Base-by-base conservation (phyloP, 2,329 filamentous ascomycete species). In the Arthrinium phaeospermum region DNA sequence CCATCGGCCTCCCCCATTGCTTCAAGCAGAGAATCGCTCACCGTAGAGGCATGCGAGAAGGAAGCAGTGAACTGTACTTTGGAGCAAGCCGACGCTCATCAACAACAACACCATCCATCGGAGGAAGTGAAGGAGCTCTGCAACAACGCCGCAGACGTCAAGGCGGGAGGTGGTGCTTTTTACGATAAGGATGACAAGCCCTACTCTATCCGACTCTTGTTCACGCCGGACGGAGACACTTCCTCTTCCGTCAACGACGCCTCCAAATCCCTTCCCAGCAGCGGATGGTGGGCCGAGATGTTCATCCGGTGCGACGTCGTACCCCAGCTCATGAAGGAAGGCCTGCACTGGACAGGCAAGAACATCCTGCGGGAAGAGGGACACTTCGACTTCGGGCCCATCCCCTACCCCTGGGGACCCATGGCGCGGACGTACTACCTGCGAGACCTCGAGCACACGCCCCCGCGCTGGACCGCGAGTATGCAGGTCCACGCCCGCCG, bases 261-360 rank as follows among this genome's bases (percentile, higher is more conserved):
- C 7, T 41, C 19, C 22, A 8, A 49, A 3, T 22, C 10, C n/a
- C 27, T 30, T 30, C 22, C 22, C 46, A n/a, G 22, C 46, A 49
- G 46, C 46, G 46, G 22, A 12, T 70, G 69, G 69, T 47, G 30
- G 19, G 69, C 22, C 30, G 45, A 53, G 13, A 70, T 70, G 47
- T 70, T 27, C n/a, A 24, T 70, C 69, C 19, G 57, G 30, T 70
- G 69, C 47, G 24, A 61, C 30, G 24, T 41, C 30, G 69, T 70
- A 4, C 69, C 46, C 22, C n/a, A 30, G 46, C 49, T 70, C 27
- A 70, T 61, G 69, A 46, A n/a, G 14, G 47, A 70, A 61, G 69
- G 69, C 16, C 46, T 70, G 16, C 19, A 61, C 30, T 51, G 45
- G 19, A 45, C 45, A 12, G 8, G 5, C 14, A 27, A 27, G 24